Percentiles rank a stretch among this genome's conserved stretches.
Conservation (phyloP, 2,329 filamentous ascomycete species). For the Fusarium hainanense region DNA sequence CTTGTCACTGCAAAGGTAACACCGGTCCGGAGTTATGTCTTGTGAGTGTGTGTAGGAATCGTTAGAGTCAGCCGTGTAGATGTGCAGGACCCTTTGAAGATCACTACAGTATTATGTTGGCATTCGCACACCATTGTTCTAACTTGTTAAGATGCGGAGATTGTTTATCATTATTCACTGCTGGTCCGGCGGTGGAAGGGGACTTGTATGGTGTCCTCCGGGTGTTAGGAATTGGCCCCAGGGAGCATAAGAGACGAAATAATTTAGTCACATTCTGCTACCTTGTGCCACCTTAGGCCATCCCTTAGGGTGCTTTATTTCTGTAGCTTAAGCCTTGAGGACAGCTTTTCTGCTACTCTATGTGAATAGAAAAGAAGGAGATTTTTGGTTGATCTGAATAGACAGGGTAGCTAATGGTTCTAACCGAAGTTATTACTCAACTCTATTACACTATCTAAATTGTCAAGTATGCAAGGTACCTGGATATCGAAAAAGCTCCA, state of each 20-base stretch:
- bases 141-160: not conserved
- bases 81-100: constrained; percentile 31
- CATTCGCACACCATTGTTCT: constrained; percentile 7
- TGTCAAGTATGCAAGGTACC: not conserved
- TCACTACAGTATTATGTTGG: constrained; percentile 5
- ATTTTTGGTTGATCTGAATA: not conserved
- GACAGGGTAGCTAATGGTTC: not conserved
- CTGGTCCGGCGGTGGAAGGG: constrained; percentile 13
- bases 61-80: constrained; percentile 7
- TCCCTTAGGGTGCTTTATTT: no score
- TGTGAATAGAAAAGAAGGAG: not conserved
- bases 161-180: not conserved
- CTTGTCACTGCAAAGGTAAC: constrained; percentile 15
- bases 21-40: constrained; percentile 23
- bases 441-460: not conserved
- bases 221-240: no score
- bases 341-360: not conserved
- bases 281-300: no score
- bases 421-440: not conserved
- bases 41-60: not conserved
- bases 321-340: no score
- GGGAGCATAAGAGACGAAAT: no score
- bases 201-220: not conserved
- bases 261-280: no score
- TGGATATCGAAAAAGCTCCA: not conserved